Conservation (phyloP, 257 asterid species). For the Solanum chmielewskii region DNA sequence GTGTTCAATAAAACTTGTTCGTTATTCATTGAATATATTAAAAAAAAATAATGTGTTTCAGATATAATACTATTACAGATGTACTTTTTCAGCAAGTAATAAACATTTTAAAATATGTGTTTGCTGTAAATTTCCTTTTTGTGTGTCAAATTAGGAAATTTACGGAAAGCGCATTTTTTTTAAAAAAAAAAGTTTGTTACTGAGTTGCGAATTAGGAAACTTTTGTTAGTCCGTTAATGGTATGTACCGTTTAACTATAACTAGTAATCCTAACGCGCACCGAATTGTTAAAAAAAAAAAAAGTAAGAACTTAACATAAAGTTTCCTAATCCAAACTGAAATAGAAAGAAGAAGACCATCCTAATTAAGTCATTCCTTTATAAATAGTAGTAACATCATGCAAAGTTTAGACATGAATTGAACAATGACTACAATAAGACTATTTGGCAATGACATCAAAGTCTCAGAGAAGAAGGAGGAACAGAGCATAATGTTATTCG, state of each 20-base stretch:
- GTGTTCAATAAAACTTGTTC: too few relatives aligned
- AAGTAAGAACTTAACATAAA: not conserved
- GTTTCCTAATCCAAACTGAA: not conserved
- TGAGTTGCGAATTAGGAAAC: not conserved
- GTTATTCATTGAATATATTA: not conserved
- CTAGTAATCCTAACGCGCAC: not conserved
- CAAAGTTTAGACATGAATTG: not conserved
- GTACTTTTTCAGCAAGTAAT: not conserved
- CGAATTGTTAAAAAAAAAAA: not conserved
- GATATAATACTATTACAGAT: not conserved
- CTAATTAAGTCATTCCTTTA: not conserved
- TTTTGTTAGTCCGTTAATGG: not conserved
- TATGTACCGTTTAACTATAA: not conserved
- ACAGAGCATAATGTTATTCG: not conserved
- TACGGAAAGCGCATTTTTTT: not conserved
- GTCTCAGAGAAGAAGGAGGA: not conserved
- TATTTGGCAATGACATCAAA: not conserved
- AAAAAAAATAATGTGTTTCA: not conserved
- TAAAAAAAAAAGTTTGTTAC: not conserved
- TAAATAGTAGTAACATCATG: not conserved
- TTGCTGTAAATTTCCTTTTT: not conserved
- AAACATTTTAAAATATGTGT: not conserved
- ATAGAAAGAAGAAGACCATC: not conserved
- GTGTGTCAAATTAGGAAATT: not conserved
- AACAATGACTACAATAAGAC: not conserved